phyloP scores from a whole-genome alignment of 2,329 filamentous ascomycete genomes.

The Alternaria brassicicola region DNA sequence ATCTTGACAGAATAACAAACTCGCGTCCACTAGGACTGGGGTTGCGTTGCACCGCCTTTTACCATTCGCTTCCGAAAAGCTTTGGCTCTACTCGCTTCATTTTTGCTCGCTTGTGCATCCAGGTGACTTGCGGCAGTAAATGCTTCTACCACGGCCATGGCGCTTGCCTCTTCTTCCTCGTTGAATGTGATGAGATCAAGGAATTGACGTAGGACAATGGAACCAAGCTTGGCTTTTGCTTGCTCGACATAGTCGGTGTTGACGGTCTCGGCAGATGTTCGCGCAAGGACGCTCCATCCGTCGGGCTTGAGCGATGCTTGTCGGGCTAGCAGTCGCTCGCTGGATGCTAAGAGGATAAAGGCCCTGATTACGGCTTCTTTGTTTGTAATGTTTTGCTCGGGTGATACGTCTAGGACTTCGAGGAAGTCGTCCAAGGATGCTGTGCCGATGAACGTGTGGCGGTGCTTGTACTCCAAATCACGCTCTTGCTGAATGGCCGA shows the following conservation, averaged over 20 bases:
- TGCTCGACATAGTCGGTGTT: constrained; percentile 32
- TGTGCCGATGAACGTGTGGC: constrained; percentile 44
- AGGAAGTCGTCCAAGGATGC: constrained; percentile 41
- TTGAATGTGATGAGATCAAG: constrained; percentile 35
- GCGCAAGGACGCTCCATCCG: constrained; percentile 38
- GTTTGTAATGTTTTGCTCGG: constrained; percentile 25
- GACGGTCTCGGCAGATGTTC: constrained; percentile 25
- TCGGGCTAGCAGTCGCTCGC: constrained; percentile 35
- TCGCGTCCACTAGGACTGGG: constrained; percentile 1
- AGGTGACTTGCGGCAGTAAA: constrained; percentile 37
- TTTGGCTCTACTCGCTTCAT: constrained; percentile 28
- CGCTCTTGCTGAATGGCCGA: constrained; percentile 26
- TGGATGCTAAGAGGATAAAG: constrained; percentile 33
- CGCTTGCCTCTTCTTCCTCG: constrained; percentile 21
- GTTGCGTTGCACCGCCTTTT: constrained; percentile 7
- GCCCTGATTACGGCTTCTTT: constrained; percentile 31
- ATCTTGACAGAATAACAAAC: constrained; percentile 6
- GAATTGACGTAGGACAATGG: constrained; percentile 35
- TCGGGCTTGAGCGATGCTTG: constrained; percentile 25
- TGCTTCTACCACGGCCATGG: constrained; percentile 33
- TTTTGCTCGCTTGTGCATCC: constrained; percentile 28
- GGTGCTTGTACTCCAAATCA: constrained; percentile 43
- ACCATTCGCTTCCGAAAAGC: constrained; percentile 35
- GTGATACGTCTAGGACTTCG: constrained; percentile 30
- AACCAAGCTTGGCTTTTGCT: constrained; percentile 35